Percentiles rank a stretch among this genome's conserved stretches.
Evolutionary conservation across 2,329 filamentous ascomycete species (phyloP).

Genomic region (Elsinoe perseae): DNA sequence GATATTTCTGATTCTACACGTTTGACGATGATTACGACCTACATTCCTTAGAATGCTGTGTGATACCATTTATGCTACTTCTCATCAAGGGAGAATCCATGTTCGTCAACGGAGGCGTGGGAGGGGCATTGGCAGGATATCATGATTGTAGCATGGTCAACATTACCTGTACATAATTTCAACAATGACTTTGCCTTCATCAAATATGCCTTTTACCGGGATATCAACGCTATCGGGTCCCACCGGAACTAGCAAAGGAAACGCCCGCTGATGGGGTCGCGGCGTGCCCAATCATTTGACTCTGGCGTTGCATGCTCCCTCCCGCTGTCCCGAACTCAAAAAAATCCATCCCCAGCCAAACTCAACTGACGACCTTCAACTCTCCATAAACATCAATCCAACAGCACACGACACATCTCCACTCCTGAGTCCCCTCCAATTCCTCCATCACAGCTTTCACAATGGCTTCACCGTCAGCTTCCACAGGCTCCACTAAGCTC

Average conservation of each 20-base stretch:
- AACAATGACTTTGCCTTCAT: neutral
- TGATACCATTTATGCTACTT: conserved; percentile 4
- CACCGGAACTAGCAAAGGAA: neutral
- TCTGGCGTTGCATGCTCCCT: conserved; percentile 3
- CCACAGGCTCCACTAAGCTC: conserved; percentile 46
- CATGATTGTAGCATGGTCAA: neutral
- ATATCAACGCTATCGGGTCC: neutral
- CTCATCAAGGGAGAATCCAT: neutral
- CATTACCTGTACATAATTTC: neutral
- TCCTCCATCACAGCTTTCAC: conserved; percentile 10
- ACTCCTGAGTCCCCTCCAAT: conserved; percentile 10
- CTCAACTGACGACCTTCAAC: conserved; percentile 5
- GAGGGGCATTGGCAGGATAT: neutral
- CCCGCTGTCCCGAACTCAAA: conserved; percentile 6
- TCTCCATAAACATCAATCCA: conserved; percentile 1
- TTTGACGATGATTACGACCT: conserved; percentile 3
- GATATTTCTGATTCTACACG: neutral
- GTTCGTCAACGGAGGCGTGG: neutral
- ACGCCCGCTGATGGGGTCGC: neutral
- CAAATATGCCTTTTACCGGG: neutral
- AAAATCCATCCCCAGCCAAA: conserved; percentile 16
- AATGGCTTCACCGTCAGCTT: conserved; percentile 32
- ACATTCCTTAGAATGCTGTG: conserved; percentile 7
- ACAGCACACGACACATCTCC: conserved; percentile 10
- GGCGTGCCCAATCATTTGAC: conserved; percentile 7